phyloP scores from a whole-genome alignment of 805 yeast genomes.

The Hanseniaspora singularis region DNA sequence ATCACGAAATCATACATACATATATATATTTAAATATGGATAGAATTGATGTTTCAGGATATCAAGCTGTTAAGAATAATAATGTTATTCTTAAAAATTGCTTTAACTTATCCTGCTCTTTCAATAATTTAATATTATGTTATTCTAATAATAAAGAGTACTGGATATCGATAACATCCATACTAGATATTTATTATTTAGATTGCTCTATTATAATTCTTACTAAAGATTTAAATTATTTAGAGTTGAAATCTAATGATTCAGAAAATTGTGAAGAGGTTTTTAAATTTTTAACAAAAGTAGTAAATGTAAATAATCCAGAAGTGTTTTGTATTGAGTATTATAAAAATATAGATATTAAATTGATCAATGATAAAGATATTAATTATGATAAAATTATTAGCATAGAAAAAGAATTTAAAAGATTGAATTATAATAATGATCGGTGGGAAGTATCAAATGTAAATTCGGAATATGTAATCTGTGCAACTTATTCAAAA shows the following conservation, averaged over 20 bases:
- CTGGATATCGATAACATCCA: slow-evolving; percentile 9
- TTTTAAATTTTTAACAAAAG: background rate
- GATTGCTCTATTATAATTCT: background rate
- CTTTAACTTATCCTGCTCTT: background rate
- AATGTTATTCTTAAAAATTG: background rate
- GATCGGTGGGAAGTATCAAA: slow-evolving; percentile 58
- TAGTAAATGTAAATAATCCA: background rate
- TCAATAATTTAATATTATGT: background rate
- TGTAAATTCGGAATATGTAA: slow-evolving; percentile 51
- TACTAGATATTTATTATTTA: background rate
- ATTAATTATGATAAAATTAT: too few relatives aligned
- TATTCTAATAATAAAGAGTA: slow-evolving; percentile 1
- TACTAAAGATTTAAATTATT: background rate
- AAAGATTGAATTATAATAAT: slow-evolving; percentile 6
- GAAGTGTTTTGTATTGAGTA: background rate
- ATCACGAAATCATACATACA: too few relatives aligned
- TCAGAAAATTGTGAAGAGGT: background rate
- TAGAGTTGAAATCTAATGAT: background rate
- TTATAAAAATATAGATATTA: background rate
- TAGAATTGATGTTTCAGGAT: background rate
- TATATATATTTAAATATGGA: too few relatives aligned
- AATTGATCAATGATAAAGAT: too few relatives aligned
- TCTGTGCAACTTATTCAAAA: slow-evolving; percentile 68
- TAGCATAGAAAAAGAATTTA: background rate
- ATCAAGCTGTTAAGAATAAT: background rate